Conservation (phyloP, 306 rosid genomes). For the Citrullus mucosospermus region DNA sequence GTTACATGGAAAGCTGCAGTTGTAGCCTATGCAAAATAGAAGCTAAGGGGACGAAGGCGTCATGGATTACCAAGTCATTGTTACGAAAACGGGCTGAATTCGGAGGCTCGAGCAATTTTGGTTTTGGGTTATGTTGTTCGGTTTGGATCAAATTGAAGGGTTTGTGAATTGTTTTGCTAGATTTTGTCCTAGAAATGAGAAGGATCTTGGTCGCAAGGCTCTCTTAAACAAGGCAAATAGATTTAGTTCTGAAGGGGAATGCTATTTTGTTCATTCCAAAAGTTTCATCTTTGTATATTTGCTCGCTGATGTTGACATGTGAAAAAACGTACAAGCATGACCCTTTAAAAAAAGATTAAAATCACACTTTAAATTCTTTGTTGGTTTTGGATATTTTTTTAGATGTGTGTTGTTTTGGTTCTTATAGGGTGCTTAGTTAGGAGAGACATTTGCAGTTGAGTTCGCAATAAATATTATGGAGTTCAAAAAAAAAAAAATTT, state of each 20-base stretch:
- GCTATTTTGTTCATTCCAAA: background rate
- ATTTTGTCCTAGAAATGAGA: background rate
- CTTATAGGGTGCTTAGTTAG: no score
- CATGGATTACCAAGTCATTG: background rate
- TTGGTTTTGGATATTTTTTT: no score
- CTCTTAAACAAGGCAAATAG: background rate
- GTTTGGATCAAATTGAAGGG: background rate
- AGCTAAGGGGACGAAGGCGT: background rate
- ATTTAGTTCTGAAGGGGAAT: background rate
- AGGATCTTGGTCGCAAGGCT: background rate
- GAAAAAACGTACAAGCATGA: background rate
- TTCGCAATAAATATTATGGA: no score
- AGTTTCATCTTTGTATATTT: background rate
- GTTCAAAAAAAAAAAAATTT: no score
- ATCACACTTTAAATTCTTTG: background rate
- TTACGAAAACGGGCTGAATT: background rate
- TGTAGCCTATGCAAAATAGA: background rate
- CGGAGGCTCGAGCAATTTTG: slow-evolving; percentile 4
- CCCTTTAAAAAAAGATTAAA: background rate
- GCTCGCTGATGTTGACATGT: background rate
- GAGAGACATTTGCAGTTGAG: no score
- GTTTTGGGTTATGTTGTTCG: background rate
- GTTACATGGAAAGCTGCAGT: slow-evolving; percentile 1
- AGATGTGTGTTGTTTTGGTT: no score
- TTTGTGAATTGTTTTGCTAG: background rate